Conservation (phyloP, 176 grass and related monocot genomes). For the Poa annua region DNA sequence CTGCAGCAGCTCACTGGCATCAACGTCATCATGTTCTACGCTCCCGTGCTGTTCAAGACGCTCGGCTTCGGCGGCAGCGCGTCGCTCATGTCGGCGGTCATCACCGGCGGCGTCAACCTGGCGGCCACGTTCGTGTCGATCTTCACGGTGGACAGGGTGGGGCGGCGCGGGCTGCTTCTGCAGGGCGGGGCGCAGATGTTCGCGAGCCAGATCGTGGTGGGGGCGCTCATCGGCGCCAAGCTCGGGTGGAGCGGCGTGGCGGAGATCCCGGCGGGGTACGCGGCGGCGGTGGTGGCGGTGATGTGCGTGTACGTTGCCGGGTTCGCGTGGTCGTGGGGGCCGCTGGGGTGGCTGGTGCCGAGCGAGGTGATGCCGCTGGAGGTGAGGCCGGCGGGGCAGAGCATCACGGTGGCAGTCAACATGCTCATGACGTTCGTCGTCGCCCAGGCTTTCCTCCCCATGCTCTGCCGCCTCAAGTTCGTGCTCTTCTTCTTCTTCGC, state of each 20-base stretch:
- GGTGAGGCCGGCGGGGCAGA: slow-evolving; percentile 83
- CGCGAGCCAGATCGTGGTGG: slow-evolving; percentile 73
- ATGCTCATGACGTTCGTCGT: slow-evolving; percentile 75
- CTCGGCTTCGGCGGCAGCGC: slow-evolving; percentile 78
- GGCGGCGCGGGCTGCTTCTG: slow-evolving; percentile 66
- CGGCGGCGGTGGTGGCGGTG: slow-evolving; percentile 60
- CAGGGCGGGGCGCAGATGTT: slow-evolving; percentile 87
- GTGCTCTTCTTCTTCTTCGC: slow-evolving; percentile 97
- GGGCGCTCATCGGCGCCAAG: slow-evolving; percentile 67
- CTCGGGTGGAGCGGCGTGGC: slow-evolving; percentile 30
- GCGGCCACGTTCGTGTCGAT: slow-evolving; percentile 56
- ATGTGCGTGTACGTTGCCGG: slow-evolving; percentile 80
- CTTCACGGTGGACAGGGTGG: slow-evolving; percentile 45
- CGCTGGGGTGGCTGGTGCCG: slow-evolving; percentile 85
- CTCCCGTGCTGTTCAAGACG: slow-evolving; percentile 26
- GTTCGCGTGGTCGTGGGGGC: slow-evolving; percentile 92
- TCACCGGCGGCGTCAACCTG: too few relatives aligned
- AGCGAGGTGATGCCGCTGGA: slow-evolving; percentile 96
- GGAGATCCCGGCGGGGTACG: slow-evolving; percentile 62
- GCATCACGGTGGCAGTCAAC: slow-evolving; percentile 90
- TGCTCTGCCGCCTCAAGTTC: slow-evolving; percentile 78
- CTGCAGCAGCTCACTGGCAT: slow-evolving; percentile 89
- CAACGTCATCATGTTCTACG: slow-evolving; percentile 93
- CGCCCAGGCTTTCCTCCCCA: slow-evolving; percentile 73
- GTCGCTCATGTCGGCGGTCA: slow-evolving; percentile 48